Percentiles rank a stretch among this genome's conserved stretches.
phyloP scores from a whole-genome alignment of 176 grass and related monocot genomes.

The Aegilops tauschii region DNA sequence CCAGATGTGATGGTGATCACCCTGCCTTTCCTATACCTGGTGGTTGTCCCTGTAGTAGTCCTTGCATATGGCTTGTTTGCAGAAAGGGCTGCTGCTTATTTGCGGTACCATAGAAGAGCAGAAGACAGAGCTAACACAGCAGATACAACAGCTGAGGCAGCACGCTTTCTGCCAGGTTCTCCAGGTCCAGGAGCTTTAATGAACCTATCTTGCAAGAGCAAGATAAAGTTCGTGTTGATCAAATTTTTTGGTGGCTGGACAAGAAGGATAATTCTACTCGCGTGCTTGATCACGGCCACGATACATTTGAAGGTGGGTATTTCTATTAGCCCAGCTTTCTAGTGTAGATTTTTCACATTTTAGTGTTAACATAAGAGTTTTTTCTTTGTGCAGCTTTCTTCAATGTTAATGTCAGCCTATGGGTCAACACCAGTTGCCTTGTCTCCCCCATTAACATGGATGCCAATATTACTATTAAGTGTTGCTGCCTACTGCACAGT shows the following conservation, averaged over 20 bases:
- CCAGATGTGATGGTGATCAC: constrained; percentile 79
- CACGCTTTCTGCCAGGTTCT: constrained; percentile 11
- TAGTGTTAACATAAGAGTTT: not conserved
- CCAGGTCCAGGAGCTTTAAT: not conserved
- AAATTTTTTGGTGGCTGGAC: constrained; percentile 43
- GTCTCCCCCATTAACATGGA: constrained; percentile 71
- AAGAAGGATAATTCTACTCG: constrained; percentile 46
- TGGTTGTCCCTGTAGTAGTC: constrained; percentile 51
- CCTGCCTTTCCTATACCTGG: constrained; percentile 85
- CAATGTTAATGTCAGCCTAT: constrained; percentile 66
- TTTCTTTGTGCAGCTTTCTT: constrained; percentile 53
- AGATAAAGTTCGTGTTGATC: not conserved
- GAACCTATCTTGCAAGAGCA: constrained; percentile 2
- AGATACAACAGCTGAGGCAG: not conserved
- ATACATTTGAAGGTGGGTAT: constrained; percentile 65
- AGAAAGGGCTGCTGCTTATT: constrained; percentile 43
- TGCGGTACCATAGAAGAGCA: constrained; percentile 22
- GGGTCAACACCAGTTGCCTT: constrained; percentile 56
- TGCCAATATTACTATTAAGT: constrained; percentile 56
- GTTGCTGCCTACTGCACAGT: constrained; percentile 54
- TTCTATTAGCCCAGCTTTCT: not conserved
- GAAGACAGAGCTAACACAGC: not conserved
- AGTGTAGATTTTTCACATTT: not conserved
- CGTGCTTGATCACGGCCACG: constrained; percentile 32
- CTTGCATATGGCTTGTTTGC: constrained; percentile 66